Evolutionary conservation across 1,139 yeast genomes (phyloP), one percentile per base, ranked within the genome.

Genomic region (Magnusiomyces fungicola): DNA sequence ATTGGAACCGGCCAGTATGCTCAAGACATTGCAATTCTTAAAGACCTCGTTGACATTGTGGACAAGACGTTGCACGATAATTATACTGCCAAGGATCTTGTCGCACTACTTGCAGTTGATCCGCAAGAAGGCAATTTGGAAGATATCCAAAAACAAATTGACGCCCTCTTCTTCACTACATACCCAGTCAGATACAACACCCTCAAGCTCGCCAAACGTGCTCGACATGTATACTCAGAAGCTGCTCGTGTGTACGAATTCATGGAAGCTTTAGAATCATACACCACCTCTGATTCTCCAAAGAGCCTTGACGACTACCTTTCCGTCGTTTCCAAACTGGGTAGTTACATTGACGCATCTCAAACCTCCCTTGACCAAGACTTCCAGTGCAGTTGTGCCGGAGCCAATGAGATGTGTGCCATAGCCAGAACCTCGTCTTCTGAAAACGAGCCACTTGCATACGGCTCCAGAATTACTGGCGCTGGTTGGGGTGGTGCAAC

Each of bases 401-500:
- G 73, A 55, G 74, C 78, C 50, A 80, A 78, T 51, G 66, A 66
- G 9, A 66, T 83, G 36, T 78, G 83, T 61, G 51, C 58, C 12
- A 73, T 82, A 55, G 87, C 86, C 2, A 64, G 70, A 24, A 9
- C 44, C 12, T 7, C n/a, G 4, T 22, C 12, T n/a, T 10, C 25
- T n/a, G 16, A n/a, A 7, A 6, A 9, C 16, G 62, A 59, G 3
- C 71, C 75, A 53, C 89, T 89, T 3, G 71, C 87, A 1, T 72
- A 67, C 53, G 89, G 89, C 24, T 78, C 87, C 3, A 72, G 90
- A 55, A 76, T 81, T 36, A 83, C 90, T 7, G 90, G 90, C 39
- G 89, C 90, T n/a, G 90, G 89, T 9, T 83, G 81, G 75, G 90
- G 90, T 41, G 90, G 90, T 9, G 80, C 83, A 33, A 72, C 83